These are phyloP conservation scores for Debaryomyces coudertii DNA, from an alignment of 1,139 yeast genomes.

Conservation along the genomic window DNA sequence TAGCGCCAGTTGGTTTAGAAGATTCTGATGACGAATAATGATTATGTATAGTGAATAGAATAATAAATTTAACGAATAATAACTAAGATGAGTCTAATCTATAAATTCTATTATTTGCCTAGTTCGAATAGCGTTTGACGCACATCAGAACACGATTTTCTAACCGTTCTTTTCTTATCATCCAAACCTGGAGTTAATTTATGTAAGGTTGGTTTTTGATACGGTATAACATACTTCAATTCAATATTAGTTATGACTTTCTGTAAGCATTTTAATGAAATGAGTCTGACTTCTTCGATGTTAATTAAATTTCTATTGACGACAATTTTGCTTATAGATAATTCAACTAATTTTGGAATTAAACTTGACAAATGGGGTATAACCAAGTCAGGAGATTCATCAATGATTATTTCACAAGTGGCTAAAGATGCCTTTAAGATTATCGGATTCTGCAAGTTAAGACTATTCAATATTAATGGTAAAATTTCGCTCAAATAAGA, in stretches of 20 bases:
- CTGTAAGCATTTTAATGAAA: constrained; percentile 60
- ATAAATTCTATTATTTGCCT: constrained; percentile 22
- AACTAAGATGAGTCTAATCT: constrained; percentile 1
- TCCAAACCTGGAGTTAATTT: constrained; percentile 61
- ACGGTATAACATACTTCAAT: constrained; percentile 50
- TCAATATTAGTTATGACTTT: constrained; percentile 46
- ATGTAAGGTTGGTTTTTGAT: constrained; percentile 51
- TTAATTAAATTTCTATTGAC: constrained; percentile 26
- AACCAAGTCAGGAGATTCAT: constrained; percentile 52
- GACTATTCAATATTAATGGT: constrained; percentile 72
- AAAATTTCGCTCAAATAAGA: constrained; percentile 65
- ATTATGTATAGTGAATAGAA: constrained; percentile 8
- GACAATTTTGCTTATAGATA: constrained; percentile 29
- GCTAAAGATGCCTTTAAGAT: constrained; percentile 65
- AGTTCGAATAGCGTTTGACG: constrained; percentile 74
- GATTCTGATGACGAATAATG: constrained; percentile 49
- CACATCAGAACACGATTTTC: constrained; percentile 76
- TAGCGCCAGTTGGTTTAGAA: constrained; percentile 79
- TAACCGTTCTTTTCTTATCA: constrained; percentile 72
- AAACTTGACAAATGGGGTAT: constrained; percentile 58
- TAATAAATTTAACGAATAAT: constrained; percentile 9
- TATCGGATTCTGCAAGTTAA: constrained; percentile 47
- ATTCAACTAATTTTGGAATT: constrained; percentile 55
- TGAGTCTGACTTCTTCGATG: constrained; percentile 52
- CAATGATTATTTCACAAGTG: constrained; percentile 55